Conservation (phyloP, 129 eudicot genomes). For the Rutidosis leptorrhynchoides region DNA sequence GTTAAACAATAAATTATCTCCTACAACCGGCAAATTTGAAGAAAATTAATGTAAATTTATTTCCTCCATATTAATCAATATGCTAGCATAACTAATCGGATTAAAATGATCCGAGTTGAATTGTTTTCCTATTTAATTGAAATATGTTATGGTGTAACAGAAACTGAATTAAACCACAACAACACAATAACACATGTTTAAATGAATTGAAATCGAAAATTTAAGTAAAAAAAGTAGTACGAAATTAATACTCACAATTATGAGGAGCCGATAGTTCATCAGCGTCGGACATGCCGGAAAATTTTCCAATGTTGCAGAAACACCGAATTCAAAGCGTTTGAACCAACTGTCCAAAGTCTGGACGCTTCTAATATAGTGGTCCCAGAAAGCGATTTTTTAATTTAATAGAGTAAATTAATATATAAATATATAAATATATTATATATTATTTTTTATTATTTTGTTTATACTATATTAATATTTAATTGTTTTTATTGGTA, state of each 20-base stretch:
- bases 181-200: not conserved
- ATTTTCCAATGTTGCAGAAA: not conserved
- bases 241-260: slow-evolving; percentile 15
- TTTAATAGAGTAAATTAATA: too few relatives aligned
- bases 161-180: slow-evolving; percentile 3
- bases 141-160: not conserved
- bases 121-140: not conserved
- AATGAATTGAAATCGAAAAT: too few relatives aligned
- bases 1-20: too few relatives aligned
- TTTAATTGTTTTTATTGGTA: too few relatives aligned
- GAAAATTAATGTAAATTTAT: too few relatives aligned
- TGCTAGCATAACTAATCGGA: not conserved
- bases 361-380: not conserved
- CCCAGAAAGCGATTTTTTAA: not conserved
- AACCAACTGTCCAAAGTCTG: not conserved
- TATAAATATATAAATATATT: too few relatives aligned
- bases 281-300: slow-evolving; percentile 14
- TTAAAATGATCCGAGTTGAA: not conserved
- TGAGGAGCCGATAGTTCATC: slow-evolving; percentile 19
- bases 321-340: slow-evolving; percentile 1
- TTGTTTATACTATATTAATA: not conserved
- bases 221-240: not conserved
- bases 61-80: too few relatives aligned
- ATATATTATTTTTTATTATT: too few relatives aligned
- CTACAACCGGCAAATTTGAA: too few relatives aligned